Evolutionary conservation across 108 stramenopile species (phyloP).

Genomic region (Fragilaria radians): DNA sequence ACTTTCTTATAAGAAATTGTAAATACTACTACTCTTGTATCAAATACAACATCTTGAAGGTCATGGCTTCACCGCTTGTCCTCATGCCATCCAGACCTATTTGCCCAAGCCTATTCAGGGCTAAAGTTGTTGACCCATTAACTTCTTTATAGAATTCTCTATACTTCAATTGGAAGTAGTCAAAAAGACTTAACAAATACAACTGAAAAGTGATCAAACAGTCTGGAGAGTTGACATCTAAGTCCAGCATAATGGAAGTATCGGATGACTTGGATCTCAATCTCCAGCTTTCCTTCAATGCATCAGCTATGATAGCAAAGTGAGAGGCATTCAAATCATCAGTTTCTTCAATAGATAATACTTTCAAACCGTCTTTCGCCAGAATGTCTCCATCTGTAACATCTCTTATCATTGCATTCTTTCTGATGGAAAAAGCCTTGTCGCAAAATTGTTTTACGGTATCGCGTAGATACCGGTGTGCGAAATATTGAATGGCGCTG

Average conservation of each 20-base stretch:
- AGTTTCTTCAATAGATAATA: slow-evolving; percentile 1
- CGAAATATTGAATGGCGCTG: not conserved
- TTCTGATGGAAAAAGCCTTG: not conserved
- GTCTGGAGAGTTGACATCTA: slow-evolving; percentile 2
- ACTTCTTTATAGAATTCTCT: not conserved
- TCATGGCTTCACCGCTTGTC: not conserved
- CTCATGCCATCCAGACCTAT: not conserved
- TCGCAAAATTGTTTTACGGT: not conserved
- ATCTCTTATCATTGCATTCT: not conserved
- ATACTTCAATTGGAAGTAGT: not conserved
- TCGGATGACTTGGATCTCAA: not conserved
- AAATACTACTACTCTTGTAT: slow-evolving; percentile 9
- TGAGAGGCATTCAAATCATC: not conserved
- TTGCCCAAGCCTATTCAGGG: not conserved
- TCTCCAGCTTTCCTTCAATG: not conserved
- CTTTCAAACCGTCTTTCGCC: not conserved
- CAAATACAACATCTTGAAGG: slow-evolving; percentile 5
- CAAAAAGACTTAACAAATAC: slow-evolving; percentile 3
- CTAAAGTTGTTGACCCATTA: not conserved
- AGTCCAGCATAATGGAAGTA: not conserved
- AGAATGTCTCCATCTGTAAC: not conserved
- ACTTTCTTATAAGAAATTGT: no score
- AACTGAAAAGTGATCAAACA: slow-evolving; percentile 9
- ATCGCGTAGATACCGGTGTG: not conserved
- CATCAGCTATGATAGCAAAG: not conserved